phyloP scores from a whole-genome alignment of 176 grass and related monocot species.

The Raddia guianensis region DNA sequence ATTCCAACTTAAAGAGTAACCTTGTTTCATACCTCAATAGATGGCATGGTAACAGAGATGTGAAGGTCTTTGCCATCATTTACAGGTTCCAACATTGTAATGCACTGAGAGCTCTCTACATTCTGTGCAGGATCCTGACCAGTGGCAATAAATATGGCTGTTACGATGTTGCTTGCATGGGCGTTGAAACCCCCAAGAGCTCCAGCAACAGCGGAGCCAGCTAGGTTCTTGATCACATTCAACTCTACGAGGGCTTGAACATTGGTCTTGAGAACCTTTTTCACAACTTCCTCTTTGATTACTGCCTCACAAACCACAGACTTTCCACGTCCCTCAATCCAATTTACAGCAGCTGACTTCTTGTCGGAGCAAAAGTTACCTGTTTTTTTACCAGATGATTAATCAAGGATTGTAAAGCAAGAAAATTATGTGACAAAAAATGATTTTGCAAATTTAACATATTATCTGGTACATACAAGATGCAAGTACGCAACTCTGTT shows the following conservation, averaged over 20 bases:
- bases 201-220: conserved; percentile 89
- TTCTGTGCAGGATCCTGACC: conserved; percentile 98
- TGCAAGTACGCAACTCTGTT: neutral
- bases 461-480: neutral
- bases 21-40: conserved; percentile 73
- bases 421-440: neutral
- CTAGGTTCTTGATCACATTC: conserved; percentile 94
- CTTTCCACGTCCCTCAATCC: conserved; percentile 93
- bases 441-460: neutral
- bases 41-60: conserved; percentile 94
- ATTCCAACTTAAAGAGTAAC: neutral
- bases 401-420: neutral
- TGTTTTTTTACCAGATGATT: conserved; percentile 32
- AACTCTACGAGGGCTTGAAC: conserved; percentile 80
- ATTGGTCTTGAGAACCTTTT: conserved; percentile 90
- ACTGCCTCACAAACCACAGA: conserved; percentile 90
- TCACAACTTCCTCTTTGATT: conserved; percentile 90
- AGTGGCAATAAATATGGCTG: conserved; percentile 92
- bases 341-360: conserved; percentile 94
- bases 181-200: conserved; percentile 96
- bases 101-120: conserved; percentile 94
- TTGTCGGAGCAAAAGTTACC: conserved; percentile 98
- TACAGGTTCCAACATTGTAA: conserved; percentile 92
- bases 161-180: conserved; percentile 90
- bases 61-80: conserved; percentile 94